phyloP scores from a whole-genome alignment of 2,329 filamentous ascomycete genomes.

The Xylariaceae sp. region DNA sequence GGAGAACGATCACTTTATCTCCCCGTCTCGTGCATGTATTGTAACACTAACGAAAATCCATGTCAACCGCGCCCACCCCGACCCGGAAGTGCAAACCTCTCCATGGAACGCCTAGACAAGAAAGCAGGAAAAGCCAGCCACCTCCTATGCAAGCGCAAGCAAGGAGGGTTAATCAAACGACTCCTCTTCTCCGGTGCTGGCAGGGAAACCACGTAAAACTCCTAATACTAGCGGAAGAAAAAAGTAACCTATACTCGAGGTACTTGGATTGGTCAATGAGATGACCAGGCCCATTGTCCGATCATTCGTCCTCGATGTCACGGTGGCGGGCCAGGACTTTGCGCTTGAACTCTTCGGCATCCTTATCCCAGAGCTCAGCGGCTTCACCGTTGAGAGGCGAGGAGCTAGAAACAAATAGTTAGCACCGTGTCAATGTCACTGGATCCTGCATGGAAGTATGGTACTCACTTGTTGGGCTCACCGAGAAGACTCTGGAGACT shows the following conservation, averaged over 20 bases:
- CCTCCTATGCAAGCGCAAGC: constrained; percentile 23
- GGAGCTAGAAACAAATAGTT: constrained; percentile 51
- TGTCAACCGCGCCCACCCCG: constrained; percentile 9
- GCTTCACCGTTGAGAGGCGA: constrained; percentile 95
- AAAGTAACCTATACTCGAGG: constrained; percentile 11
- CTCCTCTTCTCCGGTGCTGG: constrained; percentile 39
- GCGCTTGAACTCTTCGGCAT: constrained; percentile 80
- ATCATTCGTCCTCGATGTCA: constrained; percentile 59
- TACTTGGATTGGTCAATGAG: constrained; percentile 12
- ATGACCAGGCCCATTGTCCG: background rate
- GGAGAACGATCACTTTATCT: constrained; percentile 7
- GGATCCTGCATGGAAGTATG: background rate
- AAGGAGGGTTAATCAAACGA: constrained; percentile 26
- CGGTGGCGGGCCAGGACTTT: constrained; percentile 60
- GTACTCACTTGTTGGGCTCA: constrained; percentile 94
- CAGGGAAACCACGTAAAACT: constrained; percentile 11
- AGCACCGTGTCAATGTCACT: background rate
- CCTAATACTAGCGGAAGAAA: constrained; percentile 10
- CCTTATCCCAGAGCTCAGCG: constrained; percentile 90
- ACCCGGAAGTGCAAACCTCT: constrained; percentile 13
- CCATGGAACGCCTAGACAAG: constrained; percentile 15
- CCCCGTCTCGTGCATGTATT: constrained; percentile 8
- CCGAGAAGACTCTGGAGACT: constrained; percentile 93
- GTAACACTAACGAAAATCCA: constrained; percentile 12
- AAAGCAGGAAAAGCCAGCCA: constrained; percentile 9